Conservation (phyloP, 305 asterid species). For the Caryopteris hybrid region DNA sequence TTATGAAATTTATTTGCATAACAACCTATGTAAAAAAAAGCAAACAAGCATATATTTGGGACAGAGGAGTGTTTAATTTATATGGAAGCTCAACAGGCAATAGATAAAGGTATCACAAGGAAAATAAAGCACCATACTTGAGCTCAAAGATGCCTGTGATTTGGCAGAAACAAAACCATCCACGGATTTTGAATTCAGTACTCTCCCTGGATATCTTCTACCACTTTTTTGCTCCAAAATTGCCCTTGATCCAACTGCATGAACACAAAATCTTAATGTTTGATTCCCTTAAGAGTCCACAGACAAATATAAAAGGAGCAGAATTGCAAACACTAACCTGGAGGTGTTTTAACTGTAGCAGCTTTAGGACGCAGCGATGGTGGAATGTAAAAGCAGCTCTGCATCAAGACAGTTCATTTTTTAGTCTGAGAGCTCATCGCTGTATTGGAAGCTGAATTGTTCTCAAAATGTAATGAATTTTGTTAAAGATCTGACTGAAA, state of each 20-base stretch:
- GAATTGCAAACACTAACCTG: conserved; percentile 43
- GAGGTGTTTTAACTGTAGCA: conserved; percentile 60
- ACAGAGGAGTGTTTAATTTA: not conserved
- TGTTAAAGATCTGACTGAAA: not conserved
- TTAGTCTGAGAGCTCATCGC: not conserved
- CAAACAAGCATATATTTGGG: too few relatives aligned
- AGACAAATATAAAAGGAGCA: not conserved
- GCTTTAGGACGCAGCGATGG: conserved; percentile 57
- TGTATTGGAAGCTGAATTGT: not conserved
- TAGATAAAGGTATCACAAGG: not conserved
- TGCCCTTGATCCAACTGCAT: conserved; percentile 50
- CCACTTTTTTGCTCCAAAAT: conserved; percentile 47
- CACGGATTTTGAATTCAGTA: conserved; percentile 43
- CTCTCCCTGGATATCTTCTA: conserved; percentile 41
- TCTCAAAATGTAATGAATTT: not conserved
- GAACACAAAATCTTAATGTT: not conserved
- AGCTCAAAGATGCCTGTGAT: conserved; percentile 41
- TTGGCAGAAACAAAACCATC: conserved; percentile 45
- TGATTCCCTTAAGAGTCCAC: not conserved
- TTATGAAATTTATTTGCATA: not conserved
- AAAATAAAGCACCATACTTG: conserved; percentile 40
- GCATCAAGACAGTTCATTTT: conserved; percentile 12
- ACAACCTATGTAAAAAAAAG: too few relatives aligned
- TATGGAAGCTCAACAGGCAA: not conserved
- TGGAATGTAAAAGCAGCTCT: conserved; percentile 59